phyloP scores from a whole-genome alignment of 306 rosid species.

The Dalbergia cochinchinensis region DNA sequence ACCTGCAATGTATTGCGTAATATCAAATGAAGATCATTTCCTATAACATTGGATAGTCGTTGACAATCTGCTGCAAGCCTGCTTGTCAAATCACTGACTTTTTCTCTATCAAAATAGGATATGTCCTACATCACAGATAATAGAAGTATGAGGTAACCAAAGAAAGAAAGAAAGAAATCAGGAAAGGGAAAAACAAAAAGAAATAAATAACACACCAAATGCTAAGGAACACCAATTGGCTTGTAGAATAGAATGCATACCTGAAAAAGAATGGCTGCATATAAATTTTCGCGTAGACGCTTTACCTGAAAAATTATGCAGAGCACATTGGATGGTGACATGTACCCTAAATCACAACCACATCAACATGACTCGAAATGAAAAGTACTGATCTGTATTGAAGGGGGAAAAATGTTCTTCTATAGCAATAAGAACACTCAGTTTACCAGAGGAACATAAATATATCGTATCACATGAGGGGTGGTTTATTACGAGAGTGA shows the following conservation, averaged over 20 bases:
- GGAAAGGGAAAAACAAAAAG: not conserved
- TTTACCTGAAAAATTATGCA: constrained; percentile 63
- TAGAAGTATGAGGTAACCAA: constrained; percentile 22
- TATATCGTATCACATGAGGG: no score
- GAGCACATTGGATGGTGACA: constrained; percentile 38
- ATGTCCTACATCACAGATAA: constrained; percentile 65
- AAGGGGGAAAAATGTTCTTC: not conserved
- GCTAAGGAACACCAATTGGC: constrained; percentile 6
- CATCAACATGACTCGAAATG: constrained; percentile 10
- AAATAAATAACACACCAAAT: constrained; percentile 25
- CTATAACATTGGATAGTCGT: constrained; percentile 67
- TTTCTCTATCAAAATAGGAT: constrained; percentile 74
- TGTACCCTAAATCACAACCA: constrained; percentile 35
- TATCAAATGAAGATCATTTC: constrained; percentile 70
- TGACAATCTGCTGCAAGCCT: constrained; percentile 88
- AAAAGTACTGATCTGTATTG: constrained; percentile 14
- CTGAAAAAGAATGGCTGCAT: constrained; percentile 71
- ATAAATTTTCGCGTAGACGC: constrained; percentile 65
- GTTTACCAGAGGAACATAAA: not conserved
- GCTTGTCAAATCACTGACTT: constrained; percentile 84
- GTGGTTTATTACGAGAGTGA: no score
- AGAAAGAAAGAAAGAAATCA: constrained; percentile 23
- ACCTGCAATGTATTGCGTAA: constrained; percentile 75
- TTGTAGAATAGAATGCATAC: constrained; percentile 46
- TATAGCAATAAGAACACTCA: not conserved